phyloP scores from a whole-genome alignment of 495 filamentous ascomycete species.

The Neurospora africana region DNA sequence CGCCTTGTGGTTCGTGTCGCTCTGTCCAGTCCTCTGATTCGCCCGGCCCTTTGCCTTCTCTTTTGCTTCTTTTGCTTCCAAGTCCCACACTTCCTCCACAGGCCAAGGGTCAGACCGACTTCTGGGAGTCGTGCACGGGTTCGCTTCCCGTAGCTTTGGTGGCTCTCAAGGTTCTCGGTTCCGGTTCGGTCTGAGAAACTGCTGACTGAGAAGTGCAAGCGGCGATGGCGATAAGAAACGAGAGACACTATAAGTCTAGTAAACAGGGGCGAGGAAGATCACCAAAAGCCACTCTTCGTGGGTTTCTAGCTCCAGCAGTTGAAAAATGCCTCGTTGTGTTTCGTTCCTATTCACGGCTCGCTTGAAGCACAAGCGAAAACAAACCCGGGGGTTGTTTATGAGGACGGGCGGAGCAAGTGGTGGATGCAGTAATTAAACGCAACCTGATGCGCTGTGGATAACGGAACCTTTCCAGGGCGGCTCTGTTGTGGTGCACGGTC shows the following conservation, averaged over 20 bases:
- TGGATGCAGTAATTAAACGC: background rate
- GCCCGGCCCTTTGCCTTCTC: background rate
- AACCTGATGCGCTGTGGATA: background rate
- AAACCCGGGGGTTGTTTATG: background rate
- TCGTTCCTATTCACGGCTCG: background rate
- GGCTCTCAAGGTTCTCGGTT: background rate
- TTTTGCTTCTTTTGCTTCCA: background rate
- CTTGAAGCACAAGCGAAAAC: background rate
- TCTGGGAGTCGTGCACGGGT: background rate
- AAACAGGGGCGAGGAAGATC: background rate
- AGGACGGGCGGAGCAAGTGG: background rate
- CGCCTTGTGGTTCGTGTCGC: background rate
- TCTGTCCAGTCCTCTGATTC: background rate
- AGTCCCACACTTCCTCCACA: background rate
- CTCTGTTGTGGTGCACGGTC: background rate
- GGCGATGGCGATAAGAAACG: background rate
- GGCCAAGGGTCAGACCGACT: background rate
- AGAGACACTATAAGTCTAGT: background rate
- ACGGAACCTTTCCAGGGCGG: background rate
- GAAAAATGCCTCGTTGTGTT: background rate
- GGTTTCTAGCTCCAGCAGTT: background rate
- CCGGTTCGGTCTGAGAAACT: background rate
- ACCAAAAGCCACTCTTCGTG: background rate
- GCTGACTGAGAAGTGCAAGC: background rate
- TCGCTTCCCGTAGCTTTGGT: background rate